Evolutionary conservation across 371 early-diverging fungal genomes (phyloP).

Genomic region (Thermomucor indicae-seudaticae): DNA sequence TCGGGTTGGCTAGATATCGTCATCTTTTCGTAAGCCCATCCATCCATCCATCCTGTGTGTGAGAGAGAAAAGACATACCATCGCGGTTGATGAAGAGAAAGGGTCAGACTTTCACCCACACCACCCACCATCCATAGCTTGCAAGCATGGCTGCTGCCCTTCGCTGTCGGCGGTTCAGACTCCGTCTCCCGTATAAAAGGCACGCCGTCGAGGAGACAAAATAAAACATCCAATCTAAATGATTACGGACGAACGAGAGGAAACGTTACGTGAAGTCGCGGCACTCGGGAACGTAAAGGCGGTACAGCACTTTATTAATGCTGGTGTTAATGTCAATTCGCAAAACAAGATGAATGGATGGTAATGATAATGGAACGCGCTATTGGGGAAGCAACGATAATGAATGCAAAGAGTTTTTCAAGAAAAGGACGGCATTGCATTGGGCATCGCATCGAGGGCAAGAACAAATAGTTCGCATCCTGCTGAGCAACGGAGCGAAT

Average conservation of each 20-base stretch:
- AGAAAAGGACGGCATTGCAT: conserved; percentile 64
- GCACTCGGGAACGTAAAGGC: conserved; percentile 75
- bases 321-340: conserved; percentile 61
- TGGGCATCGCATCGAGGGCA: conserved; percentile 70
- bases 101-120: background rate
- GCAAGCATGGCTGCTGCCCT: conserved; percentile 10
- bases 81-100: background rate
- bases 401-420: background rate
- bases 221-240: conserved; percentile 7
- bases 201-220: background rate
- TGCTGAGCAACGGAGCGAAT: conserved; percentile 58
- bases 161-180: background rate
- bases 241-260: conserved; percentile 53
- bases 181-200: conserved; percentile 1
- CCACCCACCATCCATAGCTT: background rate
- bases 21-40: conserved; percentile 1
- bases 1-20: conserved; percentile 71
- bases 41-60: conserved; percentile 14
- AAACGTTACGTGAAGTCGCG: conserved; percentile 65
- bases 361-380: conserved; percentile 25
- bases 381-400: background rate
- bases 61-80: background rate
- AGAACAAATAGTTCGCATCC: conserved; percentile 41
- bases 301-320: conserved; percentile 51
- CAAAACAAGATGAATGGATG: conserved; percentile 67